Base-by-base conservation (phyloP, 1,284 basidiomycete species). In the Porodaedalea pini region DNA sequence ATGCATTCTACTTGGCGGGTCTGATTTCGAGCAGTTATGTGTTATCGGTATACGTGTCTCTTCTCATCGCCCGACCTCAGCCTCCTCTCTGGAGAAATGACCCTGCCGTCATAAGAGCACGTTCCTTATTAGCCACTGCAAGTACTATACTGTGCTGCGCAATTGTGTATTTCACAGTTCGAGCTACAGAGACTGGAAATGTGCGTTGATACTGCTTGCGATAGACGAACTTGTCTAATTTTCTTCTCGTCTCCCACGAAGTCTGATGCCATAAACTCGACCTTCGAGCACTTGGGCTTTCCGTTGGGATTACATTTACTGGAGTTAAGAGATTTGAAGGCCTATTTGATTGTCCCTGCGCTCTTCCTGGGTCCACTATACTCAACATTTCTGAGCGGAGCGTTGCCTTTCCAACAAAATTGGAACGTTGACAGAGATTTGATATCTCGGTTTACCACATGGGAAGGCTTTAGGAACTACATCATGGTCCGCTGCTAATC, bases 301-400 rank as follows among this genome's bases (percentile, higher is more conserved):
- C 36, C 58, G 7, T 19, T 62, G 10, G 41, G 17, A 32, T 36
- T 60, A 66, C 10, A 70, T 55, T 55, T 71, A 70, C 37, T 27
- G 29, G 13, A 11, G 34, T 29, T 68, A 67, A 43, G 61, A 25
- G 60, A 58, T 36, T 58, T 81, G 37, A 68, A 76, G 2, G 78
- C 90, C 0, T 85, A 86, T 64, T 68, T 91, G 8, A 75, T 97
- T 29, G 87, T 89, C 0, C 89, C 91, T 0, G 62, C 83, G 2
- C 78, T 98, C n/a, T 96, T 90, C 69, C 69, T 85, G 2, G 96
- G 96, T 0, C 92, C 94, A 0, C 72, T 98, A 0, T 92, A 88
- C 65, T 82, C 80, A 4, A 73, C 66, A 13, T 88, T 73, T 61
- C 73, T 94, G 1, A 75, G 75, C 4, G 65, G 71, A 2, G 67